phyloP scores from a whole-genome alignment of 2,329 filamentous ascomycete genomes.

The Pseudogymnoascus sp. region DNA sequence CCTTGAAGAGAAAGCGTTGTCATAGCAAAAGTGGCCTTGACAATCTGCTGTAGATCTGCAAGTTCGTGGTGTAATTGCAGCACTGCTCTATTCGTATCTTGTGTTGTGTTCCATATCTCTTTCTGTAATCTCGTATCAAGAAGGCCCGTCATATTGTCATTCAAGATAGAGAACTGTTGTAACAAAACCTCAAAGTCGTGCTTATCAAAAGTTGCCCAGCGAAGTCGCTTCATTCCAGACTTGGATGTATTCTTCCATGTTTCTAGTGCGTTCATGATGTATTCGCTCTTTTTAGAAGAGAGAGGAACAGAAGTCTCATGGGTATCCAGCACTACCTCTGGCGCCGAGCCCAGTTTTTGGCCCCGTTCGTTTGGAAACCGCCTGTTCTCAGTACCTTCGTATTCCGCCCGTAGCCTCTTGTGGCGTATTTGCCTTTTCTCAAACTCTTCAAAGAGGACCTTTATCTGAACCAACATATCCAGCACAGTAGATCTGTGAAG shows the following conservation, averaged over 20 bases:
- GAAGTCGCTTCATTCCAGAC: conserved; percentile 27
- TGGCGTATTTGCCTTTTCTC: conserved; percentile 36
- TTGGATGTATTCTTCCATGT: conserved; percentile 33
- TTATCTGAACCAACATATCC: conserved; percentile 41
- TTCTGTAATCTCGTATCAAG: conserved; percentile 40
- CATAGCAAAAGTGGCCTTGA: conserved; percentile 30
- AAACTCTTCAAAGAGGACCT: conserved; percentile 42
- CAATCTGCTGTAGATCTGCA: conserved; percentile 38
- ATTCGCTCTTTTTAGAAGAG: conserved; percentile 34
- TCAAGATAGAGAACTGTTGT: conserved; percentile 37
- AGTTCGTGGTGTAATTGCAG: conserved; percentile 42
- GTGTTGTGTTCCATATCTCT: conserved; percentile 41
- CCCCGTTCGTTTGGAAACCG: background rate
- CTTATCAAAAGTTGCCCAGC: conserved; percentile 42
- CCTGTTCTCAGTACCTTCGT: conserved; percentile 25
- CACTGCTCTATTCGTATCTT: conserved; percentile 42
- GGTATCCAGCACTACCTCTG: conserved; percentile 35
- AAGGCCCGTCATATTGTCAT: conserved; percentile 43
- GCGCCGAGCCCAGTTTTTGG: conserved; percentile 32
- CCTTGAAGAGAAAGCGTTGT: conserved; percentile 35
- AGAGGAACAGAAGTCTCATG: conserved; percentile 35
- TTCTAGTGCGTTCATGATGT: conserved; percentile 39
- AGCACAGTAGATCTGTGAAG: conserved; percentile 43
- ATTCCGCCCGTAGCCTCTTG: conserved; percentile 30
- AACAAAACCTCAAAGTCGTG: conserved; percentile 39